These are phyloP conservation scores for Neocallimastix lanati DNA, from an alignment of 192 early-diverging fungal species.

Conservation along the genomic window DNA sequence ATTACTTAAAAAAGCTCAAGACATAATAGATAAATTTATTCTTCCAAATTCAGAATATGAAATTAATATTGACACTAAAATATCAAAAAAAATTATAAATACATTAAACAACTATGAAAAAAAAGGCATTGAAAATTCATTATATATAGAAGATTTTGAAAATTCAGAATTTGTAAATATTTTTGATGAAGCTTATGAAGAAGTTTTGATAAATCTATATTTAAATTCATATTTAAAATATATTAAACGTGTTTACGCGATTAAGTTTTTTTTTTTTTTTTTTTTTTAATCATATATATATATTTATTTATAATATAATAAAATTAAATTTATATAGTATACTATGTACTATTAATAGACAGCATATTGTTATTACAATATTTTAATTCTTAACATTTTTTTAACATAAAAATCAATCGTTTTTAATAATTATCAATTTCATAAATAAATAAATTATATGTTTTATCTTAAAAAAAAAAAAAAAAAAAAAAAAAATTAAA, in stretches of 20 bases:
- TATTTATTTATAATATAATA: too few species aligned
- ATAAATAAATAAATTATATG: too few species aligned
- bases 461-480: too few species aligned
- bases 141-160: neutral
- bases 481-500: too few species aligned
- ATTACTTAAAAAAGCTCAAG: neutral
- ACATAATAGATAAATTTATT: neutral
- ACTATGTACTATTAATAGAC: too few species aligned
- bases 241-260: neutral
- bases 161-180: neutral
- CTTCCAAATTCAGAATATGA: neutral
- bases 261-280: too few species aligned
- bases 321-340: too few species aligned
- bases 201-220: neutral
- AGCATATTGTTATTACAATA: too few species aligned
- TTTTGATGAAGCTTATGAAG: neutral
- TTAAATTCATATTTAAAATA: neutral
- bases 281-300: too few species aligned
- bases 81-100: neutral
- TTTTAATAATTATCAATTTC: too few species aligned
- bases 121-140: neutral
- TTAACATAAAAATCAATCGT: too few species aligned
- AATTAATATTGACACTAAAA: neutral
- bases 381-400: too few species aligned
- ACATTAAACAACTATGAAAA: neutral